phyloP scores from a whole-genome alignment of 768 basidiomycete species.

The Mycena chlorophos region DNA sequence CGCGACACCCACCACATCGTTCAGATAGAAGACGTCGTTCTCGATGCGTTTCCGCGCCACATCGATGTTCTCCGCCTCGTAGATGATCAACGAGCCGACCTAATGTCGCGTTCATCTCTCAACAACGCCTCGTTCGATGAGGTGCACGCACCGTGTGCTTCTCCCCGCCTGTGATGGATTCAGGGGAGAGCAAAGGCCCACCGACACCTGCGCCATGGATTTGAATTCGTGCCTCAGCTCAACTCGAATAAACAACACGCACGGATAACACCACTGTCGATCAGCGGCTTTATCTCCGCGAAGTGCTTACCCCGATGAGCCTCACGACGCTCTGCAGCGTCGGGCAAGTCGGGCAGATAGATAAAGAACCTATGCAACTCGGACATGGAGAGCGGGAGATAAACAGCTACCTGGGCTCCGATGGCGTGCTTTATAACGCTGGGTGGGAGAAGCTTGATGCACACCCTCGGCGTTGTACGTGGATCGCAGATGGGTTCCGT shows the following conservation, averaged over 20 bases:
- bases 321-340: constrained; percentile 57
- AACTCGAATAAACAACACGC: constrained; percentile 23
- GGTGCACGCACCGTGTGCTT: constrained; percentile 68
- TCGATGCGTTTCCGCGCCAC: constrained; percentile 35
- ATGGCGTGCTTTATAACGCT: too few species aligned
- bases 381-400: too few species aligned
- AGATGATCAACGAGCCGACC: constrained; percentile 52
- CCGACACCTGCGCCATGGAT: constrained; percentile 47
- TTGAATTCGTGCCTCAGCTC: neutral
- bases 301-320: constrained; percentile 57
- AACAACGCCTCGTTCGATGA: constrained; percentile 30
- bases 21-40: constrained; percentile 39
- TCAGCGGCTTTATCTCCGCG: constrained; percentile 40
- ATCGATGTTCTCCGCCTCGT: constrained; percentile 51
- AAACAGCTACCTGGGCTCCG: too few species aligned
- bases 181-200: constrained; percentile 60
- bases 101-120: neutral
- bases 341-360: constrained; percentile 66
- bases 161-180: constrained; percentile 48
- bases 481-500: too few species aligned
- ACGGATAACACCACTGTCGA: constrained; percentile 53
- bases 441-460: too few species aligned
- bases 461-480: too few species aligned
- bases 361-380: constrained; percentile 52
- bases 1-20: constrained; percentile 40